phyloP scores from a whole-genome alignment of 257 asterid genomes.

The Euphrasia confusa region DNA sequence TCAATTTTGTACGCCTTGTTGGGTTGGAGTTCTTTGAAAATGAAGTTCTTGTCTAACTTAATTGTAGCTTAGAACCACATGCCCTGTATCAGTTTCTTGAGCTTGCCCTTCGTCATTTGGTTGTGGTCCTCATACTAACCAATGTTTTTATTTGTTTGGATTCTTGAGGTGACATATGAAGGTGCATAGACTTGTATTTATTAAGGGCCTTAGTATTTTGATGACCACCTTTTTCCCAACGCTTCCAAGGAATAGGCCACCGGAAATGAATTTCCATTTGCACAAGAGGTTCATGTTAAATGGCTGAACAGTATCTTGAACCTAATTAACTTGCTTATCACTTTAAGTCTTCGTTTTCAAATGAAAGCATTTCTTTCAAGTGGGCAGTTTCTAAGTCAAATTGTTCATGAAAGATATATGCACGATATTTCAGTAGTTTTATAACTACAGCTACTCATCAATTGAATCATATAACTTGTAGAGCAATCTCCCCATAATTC shows the following conservation, averaged over 20 bases:
- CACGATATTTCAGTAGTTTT: too few relatives aligned
- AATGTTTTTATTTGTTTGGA: neutral
- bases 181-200: neutral
- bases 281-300: neutral
- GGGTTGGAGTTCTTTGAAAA: constrained; percentile 11
- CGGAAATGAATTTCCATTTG: neutral
- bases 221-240: neutral
- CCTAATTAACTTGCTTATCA: neutral
- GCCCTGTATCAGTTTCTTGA: neutral
- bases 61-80: neutral
- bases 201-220: neutral
- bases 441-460: neutral
- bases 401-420: neutral
- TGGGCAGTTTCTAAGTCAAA: neutral
- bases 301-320: neutral
- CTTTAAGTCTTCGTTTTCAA: neutral
- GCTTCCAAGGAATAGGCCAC: constrained; percentile 5
- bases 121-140: neutral
- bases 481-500: neutral
- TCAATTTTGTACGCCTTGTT: neutral
- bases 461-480: neutral
- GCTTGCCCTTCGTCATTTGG: neutral
- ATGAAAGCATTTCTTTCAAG: neutral
- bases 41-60: neutral
- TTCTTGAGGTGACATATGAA: constrained; percentile 5